Evolutionary conservation across 371 early-diverging fungal species (phyloP).

Genomic region (Mortierella sp.): DNA sequence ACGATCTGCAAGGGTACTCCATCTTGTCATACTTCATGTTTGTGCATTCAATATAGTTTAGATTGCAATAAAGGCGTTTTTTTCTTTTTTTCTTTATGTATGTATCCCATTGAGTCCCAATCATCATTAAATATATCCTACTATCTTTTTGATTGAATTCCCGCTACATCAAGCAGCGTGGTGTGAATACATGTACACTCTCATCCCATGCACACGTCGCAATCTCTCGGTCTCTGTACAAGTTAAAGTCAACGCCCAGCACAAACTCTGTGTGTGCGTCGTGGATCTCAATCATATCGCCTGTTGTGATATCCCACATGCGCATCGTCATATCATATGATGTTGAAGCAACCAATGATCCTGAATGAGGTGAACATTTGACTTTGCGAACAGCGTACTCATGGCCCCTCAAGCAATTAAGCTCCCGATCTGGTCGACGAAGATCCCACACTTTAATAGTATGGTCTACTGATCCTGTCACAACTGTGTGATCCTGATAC

Average conservation of each 20-base stretch:
- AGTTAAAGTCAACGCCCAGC: conserved; percentile 90
- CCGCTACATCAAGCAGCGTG: conserved; percentile 55
- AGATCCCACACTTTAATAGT: conserved; percentile 93
- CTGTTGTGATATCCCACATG: conserved; percentile 87
- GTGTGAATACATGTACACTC: conserved; percentile 75
- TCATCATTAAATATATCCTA: background rate
- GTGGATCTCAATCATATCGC: conserved; percentile 72
- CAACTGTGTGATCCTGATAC: conserved; percentile 83
- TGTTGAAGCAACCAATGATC: conserved; percentile 82
- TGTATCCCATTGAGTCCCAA: background rate
- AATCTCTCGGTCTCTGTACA: conserved; percentile 86
- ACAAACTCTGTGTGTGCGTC: conserved; percentile 96
- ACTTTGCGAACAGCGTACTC: conserved; percentile 93
- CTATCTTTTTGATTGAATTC: background rate
- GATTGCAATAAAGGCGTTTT: too few species aligned
- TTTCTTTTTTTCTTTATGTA: too few species aligned
- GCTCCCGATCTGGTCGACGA: conserved; percentile 78
- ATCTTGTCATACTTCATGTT: too few species aligned
- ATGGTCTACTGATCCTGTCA: conserved; percentile 90
- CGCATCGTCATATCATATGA: conserved; percentile 96
- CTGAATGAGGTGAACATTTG: conserved; percentile 90
- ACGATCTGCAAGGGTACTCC: too few species aligned
- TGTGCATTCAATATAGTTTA: too few species aligned
- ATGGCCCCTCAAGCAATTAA: conserved; percentile 82
- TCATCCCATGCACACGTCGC: conserved; percentile 98